Conservation (phyloP, 2,329 filamentous ascomycete genomes). For the Penicillium brasilianum region DNA sequence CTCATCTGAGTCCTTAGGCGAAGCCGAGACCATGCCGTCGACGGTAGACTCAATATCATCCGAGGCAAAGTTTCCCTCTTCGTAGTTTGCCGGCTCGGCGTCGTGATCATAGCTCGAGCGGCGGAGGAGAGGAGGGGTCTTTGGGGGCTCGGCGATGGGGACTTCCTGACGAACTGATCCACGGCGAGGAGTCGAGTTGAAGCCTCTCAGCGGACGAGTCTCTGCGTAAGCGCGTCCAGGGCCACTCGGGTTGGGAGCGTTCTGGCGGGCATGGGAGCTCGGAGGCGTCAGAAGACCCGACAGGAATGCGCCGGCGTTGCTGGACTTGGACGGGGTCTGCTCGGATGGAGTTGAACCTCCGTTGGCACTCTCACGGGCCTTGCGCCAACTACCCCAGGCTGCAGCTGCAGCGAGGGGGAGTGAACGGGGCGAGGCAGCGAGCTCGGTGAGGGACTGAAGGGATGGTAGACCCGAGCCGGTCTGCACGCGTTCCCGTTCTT, state of each 20-base stretch:
- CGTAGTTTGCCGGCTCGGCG: slow-evolving; percentile 57
- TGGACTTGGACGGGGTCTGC: slow-evolving; percentile 66
- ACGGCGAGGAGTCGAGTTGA: slow-evolving; percentile 36
- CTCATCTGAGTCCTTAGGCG: slow-evolving; percentile 39
- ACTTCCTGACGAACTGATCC: slow-evolving; percentile 40
- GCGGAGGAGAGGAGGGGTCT: slow-evolving; percentile 61
- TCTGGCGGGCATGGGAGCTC: slow-evolving; percentile 71
- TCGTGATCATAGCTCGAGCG: slow-evolving; percentile 64
- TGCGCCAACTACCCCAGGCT: slow-evolving; percentile 97
- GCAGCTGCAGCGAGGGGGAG: slow-evolving; percentile 85
- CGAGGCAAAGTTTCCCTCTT: slow-evolving; percentile 51
- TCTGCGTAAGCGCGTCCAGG: slow-evolving; percentile 41
- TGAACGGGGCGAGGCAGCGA: slow-evolving; percentile 77
- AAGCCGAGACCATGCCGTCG: slow-evolving; percentile 45
- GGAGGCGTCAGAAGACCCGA: slow-evolving; percentile 90
- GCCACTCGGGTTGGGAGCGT: slow-evolving; percentile 53
- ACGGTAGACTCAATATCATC: slow-evolving; percentile 57
- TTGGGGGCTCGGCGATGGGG: slow-evolving; percentile 42
- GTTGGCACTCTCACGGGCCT: slow-evolving; percentile 62
- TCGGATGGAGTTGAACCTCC: slow-evolving; percentile 44
- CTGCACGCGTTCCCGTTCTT: slow-evolving; percentile 86
- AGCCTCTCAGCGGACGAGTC: slow-evolving; percentile 41
- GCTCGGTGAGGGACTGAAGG: slow-evolving; percentile 75
- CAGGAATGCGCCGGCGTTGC: slow-evolving; percentile 65
- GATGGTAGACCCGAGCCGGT: slow-evolving; percentile 72